Percentiles rank a stretch among this genome's conserved stretches.
Conservation (phyloP, 176 grass and related monocot genomes). For the Stipa capillata region DNA sequence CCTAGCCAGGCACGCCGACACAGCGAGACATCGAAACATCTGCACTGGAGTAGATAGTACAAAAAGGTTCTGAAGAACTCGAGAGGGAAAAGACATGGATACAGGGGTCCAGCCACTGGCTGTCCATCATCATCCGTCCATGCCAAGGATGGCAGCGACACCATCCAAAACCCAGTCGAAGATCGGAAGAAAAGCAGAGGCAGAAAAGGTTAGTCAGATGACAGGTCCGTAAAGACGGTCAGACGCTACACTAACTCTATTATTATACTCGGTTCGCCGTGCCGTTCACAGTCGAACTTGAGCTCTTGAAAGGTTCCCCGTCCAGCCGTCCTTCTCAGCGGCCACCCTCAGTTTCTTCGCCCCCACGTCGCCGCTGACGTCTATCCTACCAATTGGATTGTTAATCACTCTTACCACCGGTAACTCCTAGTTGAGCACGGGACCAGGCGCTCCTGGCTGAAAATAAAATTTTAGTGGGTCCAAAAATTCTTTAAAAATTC, state of each 20-base stretch:
- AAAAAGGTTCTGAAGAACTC: not conserved
- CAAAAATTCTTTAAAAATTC: too few relatives aligned
- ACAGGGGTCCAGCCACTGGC: too few relatives aligned
- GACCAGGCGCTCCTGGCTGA: too few relatives aligned
- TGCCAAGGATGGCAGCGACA: not conserved
- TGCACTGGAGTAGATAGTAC: not conserved
- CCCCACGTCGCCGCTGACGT: conserved; percentile 20
- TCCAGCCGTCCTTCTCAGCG: not conserved
- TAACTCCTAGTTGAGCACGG: too few relatives aligned
- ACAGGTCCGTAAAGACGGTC: too few relatives aligned
- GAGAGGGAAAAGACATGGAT: too few relatives aligned
- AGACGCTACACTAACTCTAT: not conserved
- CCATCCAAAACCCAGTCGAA: not conserved
- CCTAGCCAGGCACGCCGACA: not conserved
- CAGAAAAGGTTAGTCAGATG: not conserved
- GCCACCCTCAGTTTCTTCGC: conserved; percentile 9
- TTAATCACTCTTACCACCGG: not conserved
- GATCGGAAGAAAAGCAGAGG: not conserved
- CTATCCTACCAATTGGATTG: not conserved
- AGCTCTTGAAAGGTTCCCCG: too few relatives aligned
- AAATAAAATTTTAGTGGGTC: too few relatives aligned
- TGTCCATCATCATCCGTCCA: not conserved
- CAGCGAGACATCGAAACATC: not conserved
- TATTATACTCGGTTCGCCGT: not conserved
- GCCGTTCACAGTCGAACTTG: not conserved